Conservation (phyloP, 257 asterid genomes). For the Penstemon eatonii region DNA sequence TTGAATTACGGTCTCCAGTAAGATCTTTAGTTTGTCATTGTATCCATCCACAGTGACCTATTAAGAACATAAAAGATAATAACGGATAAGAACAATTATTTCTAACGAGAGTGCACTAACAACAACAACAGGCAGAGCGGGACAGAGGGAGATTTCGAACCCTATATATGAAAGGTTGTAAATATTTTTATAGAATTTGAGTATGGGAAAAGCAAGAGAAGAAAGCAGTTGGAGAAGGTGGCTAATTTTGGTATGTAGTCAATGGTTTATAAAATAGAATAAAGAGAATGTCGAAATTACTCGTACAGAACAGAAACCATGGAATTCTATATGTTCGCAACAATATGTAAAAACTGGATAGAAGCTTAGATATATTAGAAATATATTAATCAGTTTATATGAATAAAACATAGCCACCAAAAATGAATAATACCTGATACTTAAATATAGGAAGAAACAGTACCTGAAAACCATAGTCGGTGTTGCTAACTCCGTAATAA, state of each 20-base stretch:
- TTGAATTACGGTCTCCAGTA: slow-evolving; percentile 74
- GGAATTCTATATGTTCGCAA: slow-evolving; percentile 48
- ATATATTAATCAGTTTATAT: neutral
- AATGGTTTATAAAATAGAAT: neutral
- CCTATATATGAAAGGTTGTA: slow-evolving; percentile 10
- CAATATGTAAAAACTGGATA: neutral
- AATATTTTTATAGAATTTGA: neutral
- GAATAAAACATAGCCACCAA: neutral
- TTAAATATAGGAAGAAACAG: slow-evolving; percentile 20
- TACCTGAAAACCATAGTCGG: slow-evolving; percentile 89
- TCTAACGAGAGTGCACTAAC: neutral
- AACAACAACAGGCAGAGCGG: slow-evolving; percentile 9
- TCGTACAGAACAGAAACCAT: neutral
- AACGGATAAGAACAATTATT: slow-evolving; percentile 22
- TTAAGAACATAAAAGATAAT: slow-evolving; percentile 25
- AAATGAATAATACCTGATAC: slow-evolving; percentile 8
- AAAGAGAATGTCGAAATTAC: neutral
- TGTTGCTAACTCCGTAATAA: slow-evolving; percentile 62
- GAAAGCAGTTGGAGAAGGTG: slow-evolving; percentile 6
- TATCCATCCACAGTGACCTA: slow-evolving; percentile 90
- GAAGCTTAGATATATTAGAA: neutral
- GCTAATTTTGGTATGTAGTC: neutral
- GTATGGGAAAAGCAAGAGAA: slow-evolving; percentile 7
- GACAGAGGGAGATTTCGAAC: neutral
- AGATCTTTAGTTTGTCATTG: slow-evolving; percentile 76